Conservation (phyloP, 2,329 filamentous ascomycete genomes). For the Phialemoniopsis sp. region DNA sequence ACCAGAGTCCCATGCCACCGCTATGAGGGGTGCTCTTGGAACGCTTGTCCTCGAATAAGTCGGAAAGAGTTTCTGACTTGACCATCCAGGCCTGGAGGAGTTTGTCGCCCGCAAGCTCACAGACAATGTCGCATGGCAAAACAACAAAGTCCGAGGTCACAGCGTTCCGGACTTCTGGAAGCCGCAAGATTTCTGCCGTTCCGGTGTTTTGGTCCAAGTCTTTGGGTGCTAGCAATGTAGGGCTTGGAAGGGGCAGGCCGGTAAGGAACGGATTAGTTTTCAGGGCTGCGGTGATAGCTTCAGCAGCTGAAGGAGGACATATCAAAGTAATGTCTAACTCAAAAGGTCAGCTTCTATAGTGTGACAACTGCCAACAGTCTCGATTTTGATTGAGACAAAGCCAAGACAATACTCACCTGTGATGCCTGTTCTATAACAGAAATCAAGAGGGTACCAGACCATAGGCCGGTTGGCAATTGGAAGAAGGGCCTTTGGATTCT, state of each 20-base stretch:
- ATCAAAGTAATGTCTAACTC: slow-evolving; percentile 57
- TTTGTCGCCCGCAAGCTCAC: slow-evolving; percentile 78
- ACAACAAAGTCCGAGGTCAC: slow-evolving; percentile 86
- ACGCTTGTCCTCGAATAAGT: slow-evolving; percentile 46
- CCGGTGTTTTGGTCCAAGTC: slow-evolving; percentile 79
- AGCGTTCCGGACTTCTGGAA: slow-evolving; percentile 74
- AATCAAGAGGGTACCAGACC: slow-evolving; percentile 87
- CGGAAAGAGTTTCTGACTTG: slow-evolving; percentile 65
- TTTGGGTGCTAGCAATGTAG: slow-evolving; percentile 71
- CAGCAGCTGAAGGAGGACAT: slow-evolving; percentile 60
- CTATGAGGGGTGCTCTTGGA: slow-evolving; percentile 36
- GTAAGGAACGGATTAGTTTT: slow-evolving; percentile 77
- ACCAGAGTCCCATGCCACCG: slow-evolving; percentile 87
- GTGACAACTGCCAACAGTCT: not conserved
- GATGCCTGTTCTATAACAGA: slow-evolving; percentile 77
- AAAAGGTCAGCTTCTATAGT: slow-evolving; percentile 13
- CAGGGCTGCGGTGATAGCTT: slow-evolving; percentile 65
- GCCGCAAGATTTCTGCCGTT: slow-evolving; percentile 81
- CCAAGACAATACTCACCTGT: slow-evolving; percentile 48
- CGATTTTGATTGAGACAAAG: not conserved
- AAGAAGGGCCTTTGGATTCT: slow-evolving; percentile 77
- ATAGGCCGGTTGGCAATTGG: slow-evolving; percentile 83
- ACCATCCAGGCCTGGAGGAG: slow-evolving; percentile 92
- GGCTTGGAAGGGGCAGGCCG: slow-evolving; percentile 65
- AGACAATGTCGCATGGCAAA: slow-evolving; percentile 89